Base-by-base conservation (phyloP, 2,329 filamentous ascomycete species). In the Phialocephala subalpina region DNA sequence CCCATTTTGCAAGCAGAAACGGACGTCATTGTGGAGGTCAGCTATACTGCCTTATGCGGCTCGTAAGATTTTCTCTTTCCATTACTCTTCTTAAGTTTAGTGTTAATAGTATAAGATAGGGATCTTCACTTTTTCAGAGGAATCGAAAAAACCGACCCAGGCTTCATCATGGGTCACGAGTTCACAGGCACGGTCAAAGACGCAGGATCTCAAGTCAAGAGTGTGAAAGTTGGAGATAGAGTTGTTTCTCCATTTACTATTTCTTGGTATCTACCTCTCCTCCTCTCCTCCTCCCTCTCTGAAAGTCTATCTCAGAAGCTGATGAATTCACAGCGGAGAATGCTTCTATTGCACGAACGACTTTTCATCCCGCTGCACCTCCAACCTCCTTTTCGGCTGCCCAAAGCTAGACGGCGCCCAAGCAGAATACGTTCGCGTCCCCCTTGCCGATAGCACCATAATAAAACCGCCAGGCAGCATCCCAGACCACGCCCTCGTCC, bases 281-380 rank as follows among this genome's bases (percentile, higher is more conserved):
- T 20, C 18, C 27, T 56, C 27, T 35, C 18, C 5, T 9, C 52
- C 7, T 33, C 29, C 1, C n/a, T 29, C 25, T 25, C 52, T 14
- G 1, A 33, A 55, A 20, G 2, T 36, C 52, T 7, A 11, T 18
- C 25, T 35, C 52, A 2, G 20, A 5, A 25, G 35, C 7, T 22
- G 27, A 38, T n/a, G 38, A 12, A 25, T 20, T 25, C 2, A 12
- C n/a, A 57, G 55, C 22, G 55, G 55, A 35, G 55, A 57, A 38
- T 97, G 94, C 79, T 97, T 95, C 80, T 97, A 96, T 81, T 97
- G 94, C 82, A 86, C 85, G 64, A 86, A 87, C 67, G 90, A 89
- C 14, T 90, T 86, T 78, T 92, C 92, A 0, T 93, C 92, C 9
- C 88, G 93, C 63, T 97, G 94, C 78, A 84, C 85, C n/a, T 85